Percentiles rank a stretch among this genome's conserved stretches.
Conservation (phyloP, 257 asterid species). For the Apocynum venetum region DNA sequence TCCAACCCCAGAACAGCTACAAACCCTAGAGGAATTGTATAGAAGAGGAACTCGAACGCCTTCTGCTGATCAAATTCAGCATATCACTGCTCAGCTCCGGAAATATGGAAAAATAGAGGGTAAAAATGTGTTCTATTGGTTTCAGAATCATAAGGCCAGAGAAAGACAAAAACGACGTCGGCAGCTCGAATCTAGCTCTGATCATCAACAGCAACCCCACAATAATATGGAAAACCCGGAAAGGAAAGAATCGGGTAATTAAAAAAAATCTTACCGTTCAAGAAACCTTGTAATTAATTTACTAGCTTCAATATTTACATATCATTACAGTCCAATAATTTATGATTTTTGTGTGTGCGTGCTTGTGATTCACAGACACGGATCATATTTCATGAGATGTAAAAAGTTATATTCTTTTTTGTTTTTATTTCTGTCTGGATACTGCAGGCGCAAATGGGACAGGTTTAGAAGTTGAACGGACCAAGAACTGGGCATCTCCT, state of each 20-base stretch:
- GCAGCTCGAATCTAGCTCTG: slow-evolving; percentile 51
- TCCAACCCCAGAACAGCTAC: slow-evolving; percentile 92
- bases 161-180: slow-evolving; percentile 91
- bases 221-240: slow-evolving; percentile 21
- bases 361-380: slow-evolving; percentile 6
- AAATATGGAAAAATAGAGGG: slow-evolving; percentile 90
- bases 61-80: slow-evolving; percentile 88
- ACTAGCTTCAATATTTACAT: no score
- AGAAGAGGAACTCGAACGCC: slow-evolving; percentile 82
- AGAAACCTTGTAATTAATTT: not conserved
- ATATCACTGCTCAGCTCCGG: slow-evolving; percentile 72
- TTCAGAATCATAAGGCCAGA: slow-evolving; percentile 91
- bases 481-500: slow-evolving; percentile 74
- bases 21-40: slow-evolving; percentile 73
- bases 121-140: slow-evolving; percentile 93
- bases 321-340: no score
- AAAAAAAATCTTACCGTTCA: not conserved
- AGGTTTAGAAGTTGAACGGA: slow-evolving; percentile 69
- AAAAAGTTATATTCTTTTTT: slow-evolving; percentile 33
- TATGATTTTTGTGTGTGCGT: slow-evolving; percentile 13
- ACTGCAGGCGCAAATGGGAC: slow-evolving; percentile 65
- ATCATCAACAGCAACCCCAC: slow-evolving; percentile 23
- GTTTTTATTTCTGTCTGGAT: slow-evolving; percentile 29
- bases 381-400: slow-evolving; percentile 28
- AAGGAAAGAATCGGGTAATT: slow-evolving; percentile 39